A percentile compares a stretch with the other conserved stretches of the same genome.
phyloP scores from a whole-genome alignment of 75 land plant genomes.

The Picea sitchensis region DNA sequence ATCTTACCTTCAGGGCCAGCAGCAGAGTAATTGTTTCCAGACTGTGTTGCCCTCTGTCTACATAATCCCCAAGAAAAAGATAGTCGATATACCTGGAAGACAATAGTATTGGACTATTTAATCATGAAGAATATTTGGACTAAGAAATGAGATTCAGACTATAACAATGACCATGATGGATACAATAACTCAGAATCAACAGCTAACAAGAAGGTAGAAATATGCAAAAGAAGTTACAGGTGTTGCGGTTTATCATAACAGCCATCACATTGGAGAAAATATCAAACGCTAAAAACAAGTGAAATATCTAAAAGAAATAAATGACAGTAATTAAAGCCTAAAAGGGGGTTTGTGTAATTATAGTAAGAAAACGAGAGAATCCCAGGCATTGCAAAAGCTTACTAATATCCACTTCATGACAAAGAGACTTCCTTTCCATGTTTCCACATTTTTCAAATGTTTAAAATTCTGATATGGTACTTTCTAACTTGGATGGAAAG shows the following conservation, averaged over 20 bases:
- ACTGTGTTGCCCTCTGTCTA: slow-evolving; percentile 98
- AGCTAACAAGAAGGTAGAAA: no score
- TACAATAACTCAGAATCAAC: background rate
- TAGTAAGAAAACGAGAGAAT: background rate
- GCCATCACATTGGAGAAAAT: no score
- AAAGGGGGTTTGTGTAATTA: background rate
- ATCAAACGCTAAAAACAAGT: no score
- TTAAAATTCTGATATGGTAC: background rate
- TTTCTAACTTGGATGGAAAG: background rate
- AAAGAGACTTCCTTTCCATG: background rate
- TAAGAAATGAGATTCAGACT: background rate
- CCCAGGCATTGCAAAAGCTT: background rate
- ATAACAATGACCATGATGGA: background rate
- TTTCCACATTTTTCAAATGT: background rate
- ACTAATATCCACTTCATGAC: slow-evolving; percentile 1
- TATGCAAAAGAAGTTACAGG: no score
- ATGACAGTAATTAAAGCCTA: background rate
- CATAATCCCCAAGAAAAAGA: slow-evolving; percentile 98
- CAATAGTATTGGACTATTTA: slow-evolving; percentile 12
- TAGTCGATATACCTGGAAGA: slow-evolving; percentile 91
- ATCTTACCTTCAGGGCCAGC: slow-evolving; percentile 85
- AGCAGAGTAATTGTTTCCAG: slow-evolving; percentile 91
- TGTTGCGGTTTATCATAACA: no score
- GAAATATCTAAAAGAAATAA: no score
- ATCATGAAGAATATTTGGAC: background rate